Conservation (phyloP, 805 yeast species). For the Geotrichum ghanense region DNA sequence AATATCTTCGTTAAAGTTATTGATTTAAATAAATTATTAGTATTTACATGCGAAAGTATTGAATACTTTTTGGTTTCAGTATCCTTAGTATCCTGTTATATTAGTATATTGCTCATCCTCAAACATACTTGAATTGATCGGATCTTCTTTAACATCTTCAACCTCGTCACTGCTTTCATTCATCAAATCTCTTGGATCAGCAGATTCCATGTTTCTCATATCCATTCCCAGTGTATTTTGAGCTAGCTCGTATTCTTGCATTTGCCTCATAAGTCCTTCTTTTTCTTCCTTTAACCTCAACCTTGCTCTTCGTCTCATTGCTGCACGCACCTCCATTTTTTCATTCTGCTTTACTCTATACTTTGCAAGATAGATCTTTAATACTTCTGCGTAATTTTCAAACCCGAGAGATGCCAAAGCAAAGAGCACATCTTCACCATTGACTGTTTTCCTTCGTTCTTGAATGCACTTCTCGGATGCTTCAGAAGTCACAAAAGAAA, state of each 20-base stretch:
- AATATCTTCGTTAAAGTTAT: too few relatives aligned
- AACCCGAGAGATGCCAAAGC: constrained; percentile 51
- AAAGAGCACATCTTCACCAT: constrained; percentile 50
- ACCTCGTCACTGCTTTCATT: neutral
- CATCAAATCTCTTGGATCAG: neutral
- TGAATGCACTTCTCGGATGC: constrained; percentile 46
- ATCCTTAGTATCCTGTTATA: too few relatives aligned
- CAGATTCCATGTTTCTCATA: neutral
- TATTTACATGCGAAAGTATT: too few relatives aligned
- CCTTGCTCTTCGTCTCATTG: neutral
- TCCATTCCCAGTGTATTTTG: too few relatives aligned
- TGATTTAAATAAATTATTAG: too few relatives aligned
- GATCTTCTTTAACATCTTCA: too few relatives aligned
- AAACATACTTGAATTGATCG: too few relatives aligned
- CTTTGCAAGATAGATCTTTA: constrained; percentile 52
- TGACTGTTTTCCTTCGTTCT: constrained; percentile 52
- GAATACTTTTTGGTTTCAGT: too few relatives aligned
- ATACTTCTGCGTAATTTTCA: constrained; percentile 52
- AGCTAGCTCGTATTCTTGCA: too few relatives aligned
- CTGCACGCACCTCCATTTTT: neutral
- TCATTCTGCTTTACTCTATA: constrained; percentile 30
- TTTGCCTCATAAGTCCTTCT: neutral
- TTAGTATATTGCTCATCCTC: too few relatives aligned
- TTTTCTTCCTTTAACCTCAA: neutral
- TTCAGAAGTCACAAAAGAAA: constrained; percentile 51